Base-by-base conservation (phyloP, 2,329 filamentous ascomycete genomes). In the Helotiales sp. region DNA sequence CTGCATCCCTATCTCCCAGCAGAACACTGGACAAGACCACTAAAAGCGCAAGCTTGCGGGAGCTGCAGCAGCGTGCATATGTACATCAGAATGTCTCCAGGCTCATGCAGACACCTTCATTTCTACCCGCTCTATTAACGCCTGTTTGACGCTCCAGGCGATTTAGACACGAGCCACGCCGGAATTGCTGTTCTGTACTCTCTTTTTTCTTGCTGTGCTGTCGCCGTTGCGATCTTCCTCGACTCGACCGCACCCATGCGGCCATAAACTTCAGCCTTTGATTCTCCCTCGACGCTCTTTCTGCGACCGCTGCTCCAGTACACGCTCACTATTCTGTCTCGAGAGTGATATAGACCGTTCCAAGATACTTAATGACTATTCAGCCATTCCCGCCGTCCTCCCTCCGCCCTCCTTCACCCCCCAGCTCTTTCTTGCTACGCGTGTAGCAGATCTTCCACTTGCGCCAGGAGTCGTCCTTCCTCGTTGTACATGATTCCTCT, bases 331-430 rank as follows among this genome's bases (percentile, higher is more conserved):
- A 55, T 52, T 48, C 48, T 54, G 49, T 49, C 54, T 49, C 53
- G 46, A 58, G 29, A 55, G 59, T 60, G 57, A 50, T 47, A 55
- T 54, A 58, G 52, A 57, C 38, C 52, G 56, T 29, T 19, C 50
- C 53, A 40, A 54, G 33, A 60, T 64, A 69, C 63, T 67, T 68
- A 67, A 66, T 65, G 62, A 60, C 44, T 61, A 65, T 65, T 65
- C 57, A 52, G 59, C 62, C 56, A 58, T 56, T 61, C 17, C 48
- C 52, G 33, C 48, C 55, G 31, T 57, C 30, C 54, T 52, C 61
- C 58, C 57, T 56, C 58, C 56, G 52, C 59, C 58, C 55, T 59
- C 61, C 36, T 50, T 58, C 48, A 57, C 44, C 55, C 59, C 47
- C 44, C 59, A 30, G 17, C 53, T 53, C 51, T 59, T 47, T 44